Evolutionary conservation across 1,284 basidiomycete species (phyloP), one percentile per base, ranked within the genome.

Genomic region (Sporisorium graminicola): DNA sequence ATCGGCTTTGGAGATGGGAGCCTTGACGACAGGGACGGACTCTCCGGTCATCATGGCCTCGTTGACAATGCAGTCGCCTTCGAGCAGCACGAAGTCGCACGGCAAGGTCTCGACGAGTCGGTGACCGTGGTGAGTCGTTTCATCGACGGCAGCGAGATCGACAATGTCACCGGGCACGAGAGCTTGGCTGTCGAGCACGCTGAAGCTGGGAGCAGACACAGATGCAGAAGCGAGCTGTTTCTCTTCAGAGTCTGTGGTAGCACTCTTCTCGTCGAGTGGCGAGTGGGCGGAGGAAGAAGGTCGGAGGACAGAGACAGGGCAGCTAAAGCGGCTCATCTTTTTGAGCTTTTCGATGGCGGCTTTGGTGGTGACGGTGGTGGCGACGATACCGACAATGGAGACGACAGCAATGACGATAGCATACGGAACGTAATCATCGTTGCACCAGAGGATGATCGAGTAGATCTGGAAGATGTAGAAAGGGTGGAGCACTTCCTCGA

Each of bases 401-500:
- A 80, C 65, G 43, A 62, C 44, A 12, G 22, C 63, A 35, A 78
- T 77, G 43, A 75, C 76, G 35, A 70, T 57, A 20, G 76, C 78
- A 27, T 78, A 80, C 1, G 65, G 65, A 0, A 67, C 61, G 49
- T 80, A 80, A 0, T 78, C 68, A 47, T 80, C 78, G 62, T 70
- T 65, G 53, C 40, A 63, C 78, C 78, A 80, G 5, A 80, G 55
- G 7, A 68, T 54, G 58, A 79, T 76, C 14, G 74, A 68, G 52
- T 64, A 68, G 40, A 79, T 59, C 60, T 67, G 61, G 53, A 80
- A 79, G 47, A 79, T 71, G 61, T 80, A 80, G 58, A 80, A 79
- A 9, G 78, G 78, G 24, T 80, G 76, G 12, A 77, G 68, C 3
- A 65, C 77, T 27, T 80, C 78, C 18, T 73, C 65, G 47, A 79